phyloP scores from a whole-genome alignment of 192 early-diverging fungal species.

The Chytriomyces confervae region DNA sequence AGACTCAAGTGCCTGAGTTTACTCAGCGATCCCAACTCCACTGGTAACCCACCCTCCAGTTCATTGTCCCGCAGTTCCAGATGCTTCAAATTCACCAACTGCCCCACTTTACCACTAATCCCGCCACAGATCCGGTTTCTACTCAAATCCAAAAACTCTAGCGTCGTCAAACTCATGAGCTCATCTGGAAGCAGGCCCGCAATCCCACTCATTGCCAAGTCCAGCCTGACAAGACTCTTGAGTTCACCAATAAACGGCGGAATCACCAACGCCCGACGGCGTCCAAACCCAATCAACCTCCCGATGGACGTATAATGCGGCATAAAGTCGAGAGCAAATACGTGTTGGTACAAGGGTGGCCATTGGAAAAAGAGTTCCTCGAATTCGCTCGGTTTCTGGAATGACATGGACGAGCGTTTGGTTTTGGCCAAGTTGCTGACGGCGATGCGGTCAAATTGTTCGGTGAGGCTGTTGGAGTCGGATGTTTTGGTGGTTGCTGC shows the following conservation, averaged over 20 bases:
- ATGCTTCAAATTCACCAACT: not conserved
- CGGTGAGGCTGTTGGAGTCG: too few species aligned
- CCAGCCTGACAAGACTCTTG: not conserved
- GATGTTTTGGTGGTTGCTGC: too few species aligned
- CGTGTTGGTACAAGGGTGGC: not conserved
- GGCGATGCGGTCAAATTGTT: too few species aligned
- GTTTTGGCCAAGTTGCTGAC: too few species aligned
- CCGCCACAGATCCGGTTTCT: not conserved
- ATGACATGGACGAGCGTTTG: too few species aligned
- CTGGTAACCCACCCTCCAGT: not conserved
- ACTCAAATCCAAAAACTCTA: conserved; percentile 1
- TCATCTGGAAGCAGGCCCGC: not conserved
- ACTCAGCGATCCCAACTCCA: not conserved
- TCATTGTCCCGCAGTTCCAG: not conserved
- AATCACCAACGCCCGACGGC: not conserved
- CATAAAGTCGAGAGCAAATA: not conserved
- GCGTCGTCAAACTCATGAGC: not conserved
- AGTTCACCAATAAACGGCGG: not conserved
- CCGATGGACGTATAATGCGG: not conserved
- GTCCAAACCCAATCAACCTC: not conserved
- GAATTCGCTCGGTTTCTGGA: not conserved
- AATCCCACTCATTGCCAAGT: not conserved
- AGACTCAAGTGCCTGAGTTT: not conserved
- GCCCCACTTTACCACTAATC: not conserved
- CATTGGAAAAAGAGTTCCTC: not conserved